Conservation (phyloP, 2,329 filamentous ascomycete species). For the Cucurbitaria berberidis region DNA sequence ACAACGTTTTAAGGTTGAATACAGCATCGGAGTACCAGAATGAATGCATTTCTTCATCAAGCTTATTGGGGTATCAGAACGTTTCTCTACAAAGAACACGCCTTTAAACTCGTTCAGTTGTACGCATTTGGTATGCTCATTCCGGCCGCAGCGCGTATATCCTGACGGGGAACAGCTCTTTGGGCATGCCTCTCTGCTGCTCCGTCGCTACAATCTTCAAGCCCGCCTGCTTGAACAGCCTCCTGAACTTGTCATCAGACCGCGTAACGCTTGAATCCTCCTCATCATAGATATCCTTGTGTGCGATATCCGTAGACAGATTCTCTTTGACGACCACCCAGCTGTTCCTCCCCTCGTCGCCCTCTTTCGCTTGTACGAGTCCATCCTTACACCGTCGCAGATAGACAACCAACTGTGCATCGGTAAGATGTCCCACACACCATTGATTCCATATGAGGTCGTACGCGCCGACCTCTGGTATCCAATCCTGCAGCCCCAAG, state of each 20-base stretch:
- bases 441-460: conserved; percentile 90
- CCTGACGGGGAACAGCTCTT: conserved; percentile 72
- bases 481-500: conserved; percentile 77
- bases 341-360: conserved; percentile 48
- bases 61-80: not conserved
- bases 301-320: conserved; percentile 59
- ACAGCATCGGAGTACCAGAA: not conserved
- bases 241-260: conserved; percentile 72
- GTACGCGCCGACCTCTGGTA: conserved; percentile 60
- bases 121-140: conserved; percentile 8
- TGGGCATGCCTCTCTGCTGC: conserved; percentile 66
- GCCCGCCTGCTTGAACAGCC: conserved; percentile 72
- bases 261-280: conserved; percentile 80
- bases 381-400: conserved; percentile 65
- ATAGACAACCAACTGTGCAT: conserved; percentile 72
- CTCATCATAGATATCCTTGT: conserved; percentile 74
- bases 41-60: not conserved
- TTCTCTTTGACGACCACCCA: conserved; percentile 85
- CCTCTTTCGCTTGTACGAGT: conserved; percentile 46
- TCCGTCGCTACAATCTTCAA: conserved; percentile 60
- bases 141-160: conserved; percentile 77
- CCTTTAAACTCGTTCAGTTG: not conserved
- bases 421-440: conserved; percentile 84
- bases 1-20: not conserved
- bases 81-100: not conserved